A percentile compares a stretch with the other conserved stretches of the same genome.
Evolutionary conservation across 2,329 filamentous ascomycete species (phyloP).

Genomic region (Podosphaera xanthii): DNA sequence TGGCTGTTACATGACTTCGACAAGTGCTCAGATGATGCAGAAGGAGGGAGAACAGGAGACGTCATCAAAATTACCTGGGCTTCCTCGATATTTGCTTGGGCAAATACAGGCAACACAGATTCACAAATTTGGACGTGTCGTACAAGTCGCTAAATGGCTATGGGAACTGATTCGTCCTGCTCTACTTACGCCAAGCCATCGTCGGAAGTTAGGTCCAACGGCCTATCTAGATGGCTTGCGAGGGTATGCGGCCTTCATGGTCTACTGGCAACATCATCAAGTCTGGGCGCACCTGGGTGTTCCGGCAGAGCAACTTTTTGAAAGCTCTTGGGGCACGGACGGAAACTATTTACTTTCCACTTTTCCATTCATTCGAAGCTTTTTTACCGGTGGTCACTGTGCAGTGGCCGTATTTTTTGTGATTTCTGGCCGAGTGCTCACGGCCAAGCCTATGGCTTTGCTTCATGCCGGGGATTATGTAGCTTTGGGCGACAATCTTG

Average conservation of each 20-base stretch:
- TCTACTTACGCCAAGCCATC: background rate
- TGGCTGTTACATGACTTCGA: too few relatives aligned
- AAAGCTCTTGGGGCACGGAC: slow-evolving; percentile 15
- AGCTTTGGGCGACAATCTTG: slow-evolving; percentile 19
- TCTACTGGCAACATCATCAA: slow-evolving; percentile 24
- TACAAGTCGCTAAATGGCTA: background rate
- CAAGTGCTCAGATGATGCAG: too few relatives aligned
- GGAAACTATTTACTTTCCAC: slow-evolving; percentile 17
- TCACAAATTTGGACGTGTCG: background rate
- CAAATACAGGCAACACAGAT: too few relatives aligned
- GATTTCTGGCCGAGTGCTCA: slow-evolving; percentile 26
- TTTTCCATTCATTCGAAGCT: slow-evolving; percentile 32
- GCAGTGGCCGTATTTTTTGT: slow-evolving; percentile 30
- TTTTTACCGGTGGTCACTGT: slow-evolving; percentile 38
- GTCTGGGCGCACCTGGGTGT: slow-evolving; percentile 15
- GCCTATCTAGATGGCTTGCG: slow-evolving; percentile 26
- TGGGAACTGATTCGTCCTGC: background rate
- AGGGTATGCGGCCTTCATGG: slow-evolving; percentile 24
- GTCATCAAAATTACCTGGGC: too few relatives aligned
- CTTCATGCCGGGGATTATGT: slow-evolving; percentile 19
- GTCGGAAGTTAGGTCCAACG: slow-evolving; percentile 10
- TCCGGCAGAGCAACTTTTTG: slow-evolving; percentile 6
- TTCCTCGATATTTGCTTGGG: too few relatives aligned
- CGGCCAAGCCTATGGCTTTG: slow-evolving; percentile 20
- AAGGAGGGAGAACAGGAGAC: too few relatives aligned